phyloP scores from a whole-genome alignment of 345 rosid species.

The Toxicodendron radicans region DNA sequence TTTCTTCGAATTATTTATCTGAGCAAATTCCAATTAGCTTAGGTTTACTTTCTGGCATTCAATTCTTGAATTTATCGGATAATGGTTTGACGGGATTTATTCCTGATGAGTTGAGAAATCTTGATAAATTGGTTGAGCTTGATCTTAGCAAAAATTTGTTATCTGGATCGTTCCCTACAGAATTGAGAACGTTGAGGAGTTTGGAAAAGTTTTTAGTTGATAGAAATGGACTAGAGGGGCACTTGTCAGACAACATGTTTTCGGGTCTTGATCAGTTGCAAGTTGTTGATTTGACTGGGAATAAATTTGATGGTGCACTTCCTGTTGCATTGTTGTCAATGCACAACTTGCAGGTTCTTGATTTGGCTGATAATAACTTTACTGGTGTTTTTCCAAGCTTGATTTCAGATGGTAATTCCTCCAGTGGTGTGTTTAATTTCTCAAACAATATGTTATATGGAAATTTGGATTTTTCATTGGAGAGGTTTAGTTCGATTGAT shows the following conservation, averaged over 20 bases:
- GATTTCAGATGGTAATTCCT: conserved; percentile 29
- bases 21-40: conserved; percentile 49
- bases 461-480: conserved; percentile 39
- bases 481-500: conserved; percentile 49
- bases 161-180: conserved; percentile 45
- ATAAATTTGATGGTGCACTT: conserved; percentile 53
- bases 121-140: conserved; percentile 46
- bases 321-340: conserved; percentile 42
- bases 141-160: conserved; percentile 59
- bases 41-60: conserved; percentile 35
- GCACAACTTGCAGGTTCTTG: conserved; percentile 52
- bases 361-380: conserved; percentile 61
- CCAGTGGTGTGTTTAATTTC: conserved; percentile 48
- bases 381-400: conserved; percentile 43
- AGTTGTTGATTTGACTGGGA: conserved; percentile 43
- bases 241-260: conserved; percentile 38
- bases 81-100: conserved; percentile 50
- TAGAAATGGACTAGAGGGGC: conserved; percentile 40
- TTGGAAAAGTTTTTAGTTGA: conserved; percentile 47
- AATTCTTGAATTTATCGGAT: conserved; percentile 46
- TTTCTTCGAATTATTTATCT: conserved; percentile 50
- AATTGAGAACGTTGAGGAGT: conserved; percentile 41
- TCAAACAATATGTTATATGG: conserved; percentile 79
- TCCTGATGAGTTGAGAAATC: conserved; percentile 49
- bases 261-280: conserved; percentile 37